Conservation (phyloP, 2,329 filamentous ascomycete species). For the Trichophyton mentagrophytes region DNA sequence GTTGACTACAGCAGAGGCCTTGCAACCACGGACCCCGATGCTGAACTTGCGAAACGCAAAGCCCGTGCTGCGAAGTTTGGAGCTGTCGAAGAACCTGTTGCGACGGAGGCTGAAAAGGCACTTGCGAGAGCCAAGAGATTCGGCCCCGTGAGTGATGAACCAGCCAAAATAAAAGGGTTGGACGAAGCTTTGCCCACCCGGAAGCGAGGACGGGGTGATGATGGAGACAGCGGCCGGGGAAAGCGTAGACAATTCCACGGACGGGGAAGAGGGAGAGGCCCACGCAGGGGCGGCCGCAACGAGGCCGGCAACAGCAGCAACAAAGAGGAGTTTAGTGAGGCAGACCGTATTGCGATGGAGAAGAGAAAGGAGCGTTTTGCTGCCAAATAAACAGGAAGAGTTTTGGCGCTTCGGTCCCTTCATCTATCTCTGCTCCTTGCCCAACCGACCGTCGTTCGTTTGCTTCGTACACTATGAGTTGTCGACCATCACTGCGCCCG, state of each 20-base stretch:
- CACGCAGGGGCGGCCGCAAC: constrained; percentile 8
- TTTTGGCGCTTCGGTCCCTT: background rate
- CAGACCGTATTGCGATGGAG: constrained; percentile 33
- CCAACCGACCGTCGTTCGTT: background rate
- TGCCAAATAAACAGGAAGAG: background rate
- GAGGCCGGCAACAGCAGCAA: background rate
- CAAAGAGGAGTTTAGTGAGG: constrained; percentile 23
- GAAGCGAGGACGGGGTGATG: constrained; percentile 30
- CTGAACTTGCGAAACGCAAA: constrained; percentile 37
- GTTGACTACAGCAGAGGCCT: constrained; percentile 32
- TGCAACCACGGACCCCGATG: constrained; percentile 32
- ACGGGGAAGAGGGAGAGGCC: constrained; percentile 15
- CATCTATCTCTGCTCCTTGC: background rate
- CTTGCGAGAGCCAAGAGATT: constrained; percentile 38
- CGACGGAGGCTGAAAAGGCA: constrained; percentile 33
- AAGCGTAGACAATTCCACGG: constrained; percentile 28
- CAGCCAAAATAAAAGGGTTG: constrained; percentile 27
- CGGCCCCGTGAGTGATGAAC: constrained; percentile 21
- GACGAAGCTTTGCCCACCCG: constrained; percentile 35
- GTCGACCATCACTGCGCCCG: background rate
- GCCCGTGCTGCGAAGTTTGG: constrained; percentile 39
- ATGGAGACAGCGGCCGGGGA: constrained; percentile 26
- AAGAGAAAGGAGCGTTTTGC: constrained; percentile 38
- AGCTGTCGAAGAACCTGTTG: constrained; percentile 29
- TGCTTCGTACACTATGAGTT: background rate